These are phyloP conservation scores for Bigelowiella natans DNA, from an alignment of 78 protist genomes.

Conservation along the genomic window DNA sequence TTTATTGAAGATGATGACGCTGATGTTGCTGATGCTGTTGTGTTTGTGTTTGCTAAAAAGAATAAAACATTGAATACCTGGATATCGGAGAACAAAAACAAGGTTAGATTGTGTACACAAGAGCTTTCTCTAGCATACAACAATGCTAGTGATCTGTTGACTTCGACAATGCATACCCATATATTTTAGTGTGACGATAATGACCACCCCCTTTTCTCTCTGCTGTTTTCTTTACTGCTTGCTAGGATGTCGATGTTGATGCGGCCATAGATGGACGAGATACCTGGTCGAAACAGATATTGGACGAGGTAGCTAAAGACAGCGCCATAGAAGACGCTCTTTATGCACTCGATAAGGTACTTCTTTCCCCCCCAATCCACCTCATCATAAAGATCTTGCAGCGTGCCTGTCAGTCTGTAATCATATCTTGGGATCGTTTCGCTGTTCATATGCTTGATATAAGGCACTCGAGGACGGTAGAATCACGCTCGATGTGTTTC, in stretches of 20 bases:
- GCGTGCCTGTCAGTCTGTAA: not conserved
- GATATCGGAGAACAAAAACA: not conserved
- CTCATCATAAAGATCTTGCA: not conserved
- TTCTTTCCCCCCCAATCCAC: not conserved
- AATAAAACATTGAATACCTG: not conserved
- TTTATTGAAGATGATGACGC: not conserved
- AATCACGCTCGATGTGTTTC: not conserved
- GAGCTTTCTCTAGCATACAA: too few relatives aligned
- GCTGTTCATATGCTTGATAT: not conserved
- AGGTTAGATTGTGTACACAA: not conserved
- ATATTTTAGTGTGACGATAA: not conserved
- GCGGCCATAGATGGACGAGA: not conserved
- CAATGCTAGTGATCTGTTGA: too few relatives aligned
- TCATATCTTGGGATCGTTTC: too few relatives aligned
- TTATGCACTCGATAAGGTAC: not conserved
- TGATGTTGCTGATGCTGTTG: too few relatives aligned
- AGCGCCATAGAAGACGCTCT: not conserved
- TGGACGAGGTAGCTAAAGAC: not conserved
- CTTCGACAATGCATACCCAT: not conserved
- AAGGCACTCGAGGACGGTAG: not conserved
- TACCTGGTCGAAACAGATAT: not conserved
- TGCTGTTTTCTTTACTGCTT: not conserved
- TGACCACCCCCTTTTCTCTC: not conserved
- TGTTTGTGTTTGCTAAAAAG: too few relatives aligned
- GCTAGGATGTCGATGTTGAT: not conserved